These are phyloP conservation scores for Acrocalymma vagum DNA, from an alignment of 2,329 filamentous ascomycete species.

Conservation along the genomic window DNA sequence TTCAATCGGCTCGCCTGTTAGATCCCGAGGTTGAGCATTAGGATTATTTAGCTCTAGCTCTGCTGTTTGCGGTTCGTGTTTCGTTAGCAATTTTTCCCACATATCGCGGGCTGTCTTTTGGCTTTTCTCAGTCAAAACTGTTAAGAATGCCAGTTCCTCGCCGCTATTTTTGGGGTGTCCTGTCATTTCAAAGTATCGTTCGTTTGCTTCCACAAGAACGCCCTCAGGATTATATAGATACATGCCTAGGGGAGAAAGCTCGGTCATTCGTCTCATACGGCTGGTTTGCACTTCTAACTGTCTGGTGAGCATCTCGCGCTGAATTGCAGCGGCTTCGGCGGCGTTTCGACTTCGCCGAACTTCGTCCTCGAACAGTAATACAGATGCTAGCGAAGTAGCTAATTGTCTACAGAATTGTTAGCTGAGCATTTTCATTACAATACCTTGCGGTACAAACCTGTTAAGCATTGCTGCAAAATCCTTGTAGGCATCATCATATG, in stretches of 20 bases:
- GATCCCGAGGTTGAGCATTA: slow-evolving; percentile 37
- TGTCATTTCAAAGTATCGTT: slow-evolving; percentile 59
- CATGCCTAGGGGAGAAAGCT: slow-evolving; percentile 43
- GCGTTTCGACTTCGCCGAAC: slow-evolving; percentile 34
- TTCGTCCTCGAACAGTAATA: slow-evolving; percentile 43
- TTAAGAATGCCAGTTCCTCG: slow-evolving; percentile 53
- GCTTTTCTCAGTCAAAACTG: slow-evolving; percentile 50
- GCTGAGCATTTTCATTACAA: too few relatives aligned
- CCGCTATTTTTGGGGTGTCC: slow-evolving; percentile 50
- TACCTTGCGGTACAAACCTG: too few relatives aligned
- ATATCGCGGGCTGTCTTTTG: slow-evolving; percentile 40
- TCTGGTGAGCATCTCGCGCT: slow-evolving; percentile 36
- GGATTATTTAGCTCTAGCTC: slow-evolving; percentile 55
- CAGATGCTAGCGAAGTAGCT: slow-evolving; percentile 43
- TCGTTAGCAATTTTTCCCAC: slow-evolving; percentile 49
- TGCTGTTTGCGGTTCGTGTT: slow-evolving; percentile 47
- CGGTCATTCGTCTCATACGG: slow-evolving; percentile 45
- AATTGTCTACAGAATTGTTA: too few relatives aligned
- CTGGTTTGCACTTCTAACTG: slow-evolving; percentile 40
- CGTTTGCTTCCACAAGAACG: slow-evolving; percentile 53
- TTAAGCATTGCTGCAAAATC: slow-evolving; percentile 41
- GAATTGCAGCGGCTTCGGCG: slow-evolving; percentile 35
- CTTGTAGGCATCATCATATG: slow-evolving; percentile 43
- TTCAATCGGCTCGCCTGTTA: slow-evolving; percentile 51
- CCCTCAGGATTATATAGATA: slow-evolving; percentile 49